Percentiles rank a stretch among this genome's conserved stretches.
Conservation (phyloP, 768 basidiomycete species). For the Rhodotorula taiwanensis region DNA sequence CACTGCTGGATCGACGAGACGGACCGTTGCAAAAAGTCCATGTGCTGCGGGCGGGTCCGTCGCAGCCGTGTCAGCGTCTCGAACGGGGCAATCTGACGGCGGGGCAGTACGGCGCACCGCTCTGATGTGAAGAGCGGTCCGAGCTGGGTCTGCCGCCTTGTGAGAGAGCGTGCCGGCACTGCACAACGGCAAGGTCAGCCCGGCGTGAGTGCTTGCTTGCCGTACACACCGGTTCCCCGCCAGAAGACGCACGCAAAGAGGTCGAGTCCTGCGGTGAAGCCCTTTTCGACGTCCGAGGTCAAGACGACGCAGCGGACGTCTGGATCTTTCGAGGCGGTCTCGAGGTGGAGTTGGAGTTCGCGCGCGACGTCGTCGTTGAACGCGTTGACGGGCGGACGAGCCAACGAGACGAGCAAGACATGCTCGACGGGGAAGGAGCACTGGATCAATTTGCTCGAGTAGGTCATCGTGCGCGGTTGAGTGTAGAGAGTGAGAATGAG, state of each 20-base stretch:
- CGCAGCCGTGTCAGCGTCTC: too few relatives aligned
- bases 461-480: constrained; percentile 35
- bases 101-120: too few relatives aligned
- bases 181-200: background rate
- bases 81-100: too few relatives aligned
- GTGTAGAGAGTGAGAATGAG: too few relatives aligned
- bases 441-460: constrained; percentile 43
- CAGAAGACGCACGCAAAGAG: constrained; percentile 48
- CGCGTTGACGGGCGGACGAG: constrained; percentile 60
- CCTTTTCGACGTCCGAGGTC: constrained; percentile 61
- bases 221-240: too few relatives aligned
- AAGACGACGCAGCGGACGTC: constrained; percentile 68
- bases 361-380: constrained; percentile 63
- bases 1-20: constrained; percentile 64
- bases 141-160: constrained; percentile 50
- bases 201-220: background rate
- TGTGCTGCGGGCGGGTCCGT: constrained; percentile 8
- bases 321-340: constrained; percentile 51
- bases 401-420: constrained; percentile 49
- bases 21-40: constrained; percentile 59
- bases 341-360: constrained; percentile 60
- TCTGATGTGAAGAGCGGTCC: constrained; percentile 53
- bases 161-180: constrained; percentile 14
- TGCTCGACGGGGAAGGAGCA: background rate
- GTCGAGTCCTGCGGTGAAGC: constrained; percentile 79